These are phyloP conservation scores for Exobasidium cylindrosporum DNA, from an alignment of 1,284 basidiomycete species.

Conservation along the genomic window DNA sequence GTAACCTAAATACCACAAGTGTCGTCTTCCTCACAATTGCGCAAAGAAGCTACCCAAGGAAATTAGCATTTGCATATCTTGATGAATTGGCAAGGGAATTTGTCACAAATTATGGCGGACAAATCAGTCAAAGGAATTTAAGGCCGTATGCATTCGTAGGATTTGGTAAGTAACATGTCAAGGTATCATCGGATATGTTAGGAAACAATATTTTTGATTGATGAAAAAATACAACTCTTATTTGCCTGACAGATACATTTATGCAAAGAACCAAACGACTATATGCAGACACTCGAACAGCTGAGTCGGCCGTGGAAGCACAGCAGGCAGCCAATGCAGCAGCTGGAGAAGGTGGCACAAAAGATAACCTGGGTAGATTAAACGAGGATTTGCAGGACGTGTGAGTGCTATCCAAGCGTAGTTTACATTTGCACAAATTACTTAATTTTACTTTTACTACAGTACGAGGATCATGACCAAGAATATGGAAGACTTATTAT, in stretches of 20 bases:
- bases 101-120: slow-evolving; percentile 53
- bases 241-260: slow-evolving; percentile 76
- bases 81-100: slow-evolving; percentile 98
- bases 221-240: too few relatives aligned
- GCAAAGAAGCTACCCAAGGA: slow-evolving; percentile 94
- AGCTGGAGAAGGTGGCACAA: slow-evolving; percentile 26
- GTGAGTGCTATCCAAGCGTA: slow-evolving; percentile 12
- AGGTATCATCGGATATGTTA: not conserved
- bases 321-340: slow-evolving; percentile 19
- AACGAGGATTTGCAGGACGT: slow-evolving; percentile 97
- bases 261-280: slow-evolving; percentile 95
- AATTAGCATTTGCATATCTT: slow-evolving; percentile 94
- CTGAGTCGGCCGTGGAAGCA: slow-evolving; percentile 64
- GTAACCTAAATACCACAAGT: slow-evolving; percentile 26
- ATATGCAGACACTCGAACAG: slow-evolving; percentile 88
- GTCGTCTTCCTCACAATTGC: slow-evolving; percentile 94
- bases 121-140: slow-evolving; percentile 45
- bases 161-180: slow-evolving; percentile 27
- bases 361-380: slow-evolving; percentile 74
- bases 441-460: not conserved
- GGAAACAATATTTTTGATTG: not conserved
- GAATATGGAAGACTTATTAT: slow-evolving; percentile 98
- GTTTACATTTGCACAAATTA: not conserved
- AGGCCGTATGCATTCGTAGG: slow-evolving; percentile 51
- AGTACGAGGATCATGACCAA: slow-evolving; percentile 98